Conservation (phyloP, 805 yeast genomes). For the Candida takata region DNA sequence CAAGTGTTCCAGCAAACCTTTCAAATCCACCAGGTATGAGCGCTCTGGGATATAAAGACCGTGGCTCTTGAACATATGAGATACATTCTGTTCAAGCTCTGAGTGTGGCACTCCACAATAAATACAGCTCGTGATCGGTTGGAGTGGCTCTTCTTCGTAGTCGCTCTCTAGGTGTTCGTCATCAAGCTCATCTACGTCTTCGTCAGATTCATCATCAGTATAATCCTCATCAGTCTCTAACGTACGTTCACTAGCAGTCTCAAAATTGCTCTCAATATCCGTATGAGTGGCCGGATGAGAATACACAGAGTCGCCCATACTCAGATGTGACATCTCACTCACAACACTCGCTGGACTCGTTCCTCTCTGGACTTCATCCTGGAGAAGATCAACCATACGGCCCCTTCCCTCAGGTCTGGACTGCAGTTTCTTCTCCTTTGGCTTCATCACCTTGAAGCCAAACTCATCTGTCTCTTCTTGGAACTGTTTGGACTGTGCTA, state of each 20-base stretch:
- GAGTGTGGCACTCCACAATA: slow-evolving; percentile 49
- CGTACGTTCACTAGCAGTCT: slow-evolving; percentile 47
- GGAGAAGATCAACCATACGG: slow-evolving; percentile 14
- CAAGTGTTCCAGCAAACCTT: slow-evolving; percentile 68
- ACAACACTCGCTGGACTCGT: slow-evolving; percentile 45
- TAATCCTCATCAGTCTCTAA: slow-evolving; percentile 28
- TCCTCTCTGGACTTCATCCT: slow-evolving; percentile 24
- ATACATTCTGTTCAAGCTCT: slow-evolving; percentile 51
- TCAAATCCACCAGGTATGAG: slow-evolving; percentile 55
- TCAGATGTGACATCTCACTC: slow-evolving; percentile 49
- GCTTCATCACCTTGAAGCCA: slow-evolving; percentile 30
- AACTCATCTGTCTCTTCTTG: slow-evolving; percentile 33
- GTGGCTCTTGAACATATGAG: slow-evolving; percentile 72
- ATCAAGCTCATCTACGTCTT: slow-evolving; percentile 22
- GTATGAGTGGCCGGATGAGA: slow-evolving; percentile 29
- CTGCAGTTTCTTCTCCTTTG: slow-evolving; percentile 12
- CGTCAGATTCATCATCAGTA: slow-evolving; percentile 12
- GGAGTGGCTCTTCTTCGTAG: slow-evolving; percentile 25
- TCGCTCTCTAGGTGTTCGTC: slow-evolving; percentile 11
- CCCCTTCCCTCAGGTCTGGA: slow-evolving; percentile 21
- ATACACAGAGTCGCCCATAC: slow-evolving; percentile 40
- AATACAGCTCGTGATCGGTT: slow-evolving; percentile 44
- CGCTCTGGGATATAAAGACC: slow-evolving; percentile 88
- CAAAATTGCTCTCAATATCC: slow-evolving; percentile 29
- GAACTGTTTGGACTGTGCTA: slow-evolving; percentile 27